These are phyloP conservation scores for Alternaria solani DNA, from an alignment of 2,329 filamentous ascomycete species.

Conservation along the genomic window DNA sequence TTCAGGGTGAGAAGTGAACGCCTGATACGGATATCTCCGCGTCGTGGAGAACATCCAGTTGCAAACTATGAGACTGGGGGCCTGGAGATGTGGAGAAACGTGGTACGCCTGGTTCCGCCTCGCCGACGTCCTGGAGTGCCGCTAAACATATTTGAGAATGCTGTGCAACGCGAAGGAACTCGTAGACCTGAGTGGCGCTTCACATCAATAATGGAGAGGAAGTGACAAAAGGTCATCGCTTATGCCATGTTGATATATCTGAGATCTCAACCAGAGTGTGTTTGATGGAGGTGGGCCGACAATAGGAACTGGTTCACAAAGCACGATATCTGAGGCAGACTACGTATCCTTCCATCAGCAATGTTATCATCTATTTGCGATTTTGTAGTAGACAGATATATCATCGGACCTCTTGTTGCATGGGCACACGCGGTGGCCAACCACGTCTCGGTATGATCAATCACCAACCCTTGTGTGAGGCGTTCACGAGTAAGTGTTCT, in stretches of 20 bases:
- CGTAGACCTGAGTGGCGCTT: not conserved
- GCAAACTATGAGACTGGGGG: not conserved
- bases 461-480: not conserved
- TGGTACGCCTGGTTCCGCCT: not conserved
- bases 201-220: not conserved
- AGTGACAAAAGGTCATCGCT: not conserved
- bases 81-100: not conserved
- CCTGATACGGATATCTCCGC: not conserved
- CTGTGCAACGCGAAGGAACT: not conserved
- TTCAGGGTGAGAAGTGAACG: not conserved
- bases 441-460: not conserved
- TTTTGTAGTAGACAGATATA: not conserved
- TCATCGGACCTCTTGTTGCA: too few relatives aligned
- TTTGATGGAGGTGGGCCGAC: not conserved
- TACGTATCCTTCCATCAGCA: not conserved
- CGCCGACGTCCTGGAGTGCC: not conserved
- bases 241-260: not conserved
- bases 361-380: not conserved
- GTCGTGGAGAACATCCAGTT: not conserved
- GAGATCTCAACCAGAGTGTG: not conserved
- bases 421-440: not conserved
- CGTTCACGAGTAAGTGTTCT: not conserved
- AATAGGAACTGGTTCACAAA: not conserved
- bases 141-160: not conserved
- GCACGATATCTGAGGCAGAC: not conserved